Percentiles rank a stretch among this genome's conserved stretches.
These are phyloP conservation scores for Trametes villosa DNA, from an alignment of 768 basidiomycete species.

Conservation along the genomic window DNA sequence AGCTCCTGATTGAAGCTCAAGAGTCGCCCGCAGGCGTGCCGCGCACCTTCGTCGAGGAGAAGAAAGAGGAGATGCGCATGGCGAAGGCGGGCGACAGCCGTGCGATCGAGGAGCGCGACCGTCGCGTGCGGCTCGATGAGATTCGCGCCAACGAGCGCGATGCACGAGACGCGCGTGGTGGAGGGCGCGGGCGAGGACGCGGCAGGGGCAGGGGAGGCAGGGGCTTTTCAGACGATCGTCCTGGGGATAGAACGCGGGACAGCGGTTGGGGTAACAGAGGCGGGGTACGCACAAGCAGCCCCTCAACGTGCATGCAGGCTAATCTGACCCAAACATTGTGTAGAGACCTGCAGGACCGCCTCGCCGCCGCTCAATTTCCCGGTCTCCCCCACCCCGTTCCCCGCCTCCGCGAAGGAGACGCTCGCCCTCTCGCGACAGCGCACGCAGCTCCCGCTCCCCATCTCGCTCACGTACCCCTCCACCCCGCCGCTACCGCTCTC, in stretches of 20 bases:
- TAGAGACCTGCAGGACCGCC: constrained; percentile 26
- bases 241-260: constrained; percentile 43
- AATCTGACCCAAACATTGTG: not conserved
- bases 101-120: constrained; percentile 71
- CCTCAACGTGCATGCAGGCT: not conserved
- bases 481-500: constrained; percentile 23
- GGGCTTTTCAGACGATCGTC: constrained; percentile 17
- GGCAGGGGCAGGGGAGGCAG: constrained; percentile 48
- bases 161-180: constrained; percentile 46
- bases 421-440: constrained; percentile 39
- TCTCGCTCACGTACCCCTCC: constrained; percentile 36
- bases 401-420: constrained; percentile 55
- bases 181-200: constrained; percentile 54
- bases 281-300: constrained; percentile 40
- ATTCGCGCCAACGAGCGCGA: constrained; percentile 65
- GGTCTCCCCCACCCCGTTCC: constrained; percentile 40
- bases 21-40: constrained; percentile 88
- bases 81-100: constrained; percentile 65
- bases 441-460: constrained; percentile 45
- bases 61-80: constrained; percentile 88
- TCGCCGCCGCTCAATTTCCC: constrained; percentile 23
- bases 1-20: constrained; percentile 91
- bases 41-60: constrained; percentile 85
- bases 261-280: constrained; percentile 71
- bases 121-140: constrained; percentile 69